Percentiles rank a stretch among this genome's conserved stretches.
Conservation (phyloP, 371 early-diverging fungal species). For the Circinella umbellata region DNA sequence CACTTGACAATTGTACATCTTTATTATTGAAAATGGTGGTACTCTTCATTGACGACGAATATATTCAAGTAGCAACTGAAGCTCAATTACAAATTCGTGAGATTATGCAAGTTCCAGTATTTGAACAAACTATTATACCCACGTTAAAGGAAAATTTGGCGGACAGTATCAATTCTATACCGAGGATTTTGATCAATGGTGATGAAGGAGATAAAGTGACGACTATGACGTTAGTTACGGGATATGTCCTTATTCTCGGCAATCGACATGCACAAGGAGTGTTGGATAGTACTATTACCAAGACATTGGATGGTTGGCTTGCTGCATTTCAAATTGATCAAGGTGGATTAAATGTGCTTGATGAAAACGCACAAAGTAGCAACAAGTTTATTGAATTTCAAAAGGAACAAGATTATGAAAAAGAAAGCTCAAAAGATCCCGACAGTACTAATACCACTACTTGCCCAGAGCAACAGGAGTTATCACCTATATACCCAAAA, state of each 20-base stretch:
- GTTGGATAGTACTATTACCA: constrained; percentile 32
- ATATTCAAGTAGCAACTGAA: constrained; percentile 35
- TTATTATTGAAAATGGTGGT: constrained; percentile 52
- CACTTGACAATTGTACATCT: constrained; percentile 45
- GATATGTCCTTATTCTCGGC: constrained; percentile 47
- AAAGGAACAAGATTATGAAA: neutral
- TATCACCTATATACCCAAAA: constrained; percentile 38
- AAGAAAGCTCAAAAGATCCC: too few species aligned
- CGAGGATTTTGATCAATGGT: constrained; percentile 44
- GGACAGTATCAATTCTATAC: constrained; percentile 41
- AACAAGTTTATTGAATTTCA: constrained; percentile 26
- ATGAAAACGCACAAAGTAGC: constrained; percentile 28
- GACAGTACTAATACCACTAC: neutral
- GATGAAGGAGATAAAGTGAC: constrained; percentile 50
- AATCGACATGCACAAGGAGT: constrained; percentile 36
- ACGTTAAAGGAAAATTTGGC: constrained; percentile 52
- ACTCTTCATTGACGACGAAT: constrained; percentile 51
- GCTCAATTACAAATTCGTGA: constrained; percentile 31
- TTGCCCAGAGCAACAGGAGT: neutral
- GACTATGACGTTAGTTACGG: constrained; percentile 45
- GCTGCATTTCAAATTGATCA: constrained; percentile 50
- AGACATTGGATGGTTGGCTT: constrained; percentile 49
- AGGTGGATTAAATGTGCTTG: constrained; percentile 42
- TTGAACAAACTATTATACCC: constrained; percentile 32
- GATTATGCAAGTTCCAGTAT: constrained; percentile 15